phyloP scores from a whole-genome alignment of 495 filamentous ascomycete species.

The Podospora pseudoanserina region DNA sequence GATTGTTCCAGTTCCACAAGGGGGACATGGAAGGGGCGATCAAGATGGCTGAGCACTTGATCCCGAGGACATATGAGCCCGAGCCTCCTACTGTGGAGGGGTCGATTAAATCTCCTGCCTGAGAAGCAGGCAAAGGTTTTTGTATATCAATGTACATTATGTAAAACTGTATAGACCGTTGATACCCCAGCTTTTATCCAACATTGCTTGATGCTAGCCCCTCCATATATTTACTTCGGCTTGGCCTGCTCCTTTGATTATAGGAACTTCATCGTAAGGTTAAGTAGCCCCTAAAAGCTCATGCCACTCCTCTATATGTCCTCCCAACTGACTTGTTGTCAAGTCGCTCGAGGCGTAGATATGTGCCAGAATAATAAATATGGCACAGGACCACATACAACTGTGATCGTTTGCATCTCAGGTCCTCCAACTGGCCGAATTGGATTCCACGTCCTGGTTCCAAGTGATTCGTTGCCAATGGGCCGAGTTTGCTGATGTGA shows the following conservation, averaged over 20 bases:
- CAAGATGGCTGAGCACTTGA: constrained; percentile 66
- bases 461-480: too few relatives aligned
- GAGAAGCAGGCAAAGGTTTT: neutral
- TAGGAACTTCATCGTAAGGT: neutral
- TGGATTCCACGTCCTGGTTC: too few relatives aligned
- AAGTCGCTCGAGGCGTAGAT: too few relatives aligned
- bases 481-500: too few relatives aligned
- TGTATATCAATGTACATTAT: constrained; percentile 13
- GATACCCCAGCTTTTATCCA: constrained; percentile 13
- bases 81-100: constrained; percentile 30
- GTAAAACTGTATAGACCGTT: constrained; percentile 10
- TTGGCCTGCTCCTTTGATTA: neutral
- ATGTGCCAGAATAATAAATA: too few relatives aligned
- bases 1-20: constrained; percentile 92
- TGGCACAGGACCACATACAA: too few relatives aligned
- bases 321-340: too few relatives aligned
- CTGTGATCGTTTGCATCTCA: too few relatives aligned
- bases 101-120: constrained; percentile 31
- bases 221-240: neutral
- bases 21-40: constrained; percentile 84
- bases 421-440: too few relatives aligned
- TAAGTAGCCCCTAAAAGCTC: too few relatives aligned
- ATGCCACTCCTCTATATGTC: too few relatives aligned
- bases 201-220: neutral
- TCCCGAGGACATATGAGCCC: constrained; percentile 49